phyloP scores from a whole-genome alignment of 306 rosid species.

The Citrullus amarus region DNA sequence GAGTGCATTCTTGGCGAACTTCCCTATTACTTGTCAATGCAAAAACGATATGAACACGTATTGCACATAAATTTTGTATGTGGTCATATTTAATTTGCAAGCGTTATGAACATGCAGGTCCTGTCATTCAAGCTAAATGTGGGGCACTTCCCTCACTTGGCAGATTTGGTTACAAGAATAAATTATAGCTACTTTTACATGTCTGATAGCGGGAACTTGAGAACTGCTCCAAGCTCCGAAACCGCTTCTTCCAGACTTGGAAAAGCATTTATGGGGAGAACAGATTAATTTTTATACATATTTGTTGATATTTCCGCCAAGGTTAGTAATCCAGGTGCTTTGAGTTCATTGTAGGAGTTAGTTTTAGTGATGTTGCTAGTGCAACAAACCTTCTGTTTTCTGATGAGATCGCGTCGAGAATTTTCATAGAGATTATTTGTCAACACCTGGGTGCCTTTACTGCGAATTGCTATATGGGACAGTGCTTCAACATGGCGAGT shows the following conservation, averaged over 20 bases:
- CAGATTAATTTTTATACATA: conserved; percentile 14
- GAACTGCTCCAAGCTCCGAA: conserved; percentile 53
- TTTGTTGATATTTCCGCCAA: neutral
- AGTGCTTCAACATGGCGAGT: neutral
- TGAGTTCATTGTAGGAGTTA: neutral
- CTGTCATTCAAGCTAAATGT: conserved; percentile 89
- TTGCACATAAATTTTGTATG: neutral
- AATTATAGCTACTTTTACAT: conserved; percentile 88
- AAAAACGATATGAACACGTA: neutral
- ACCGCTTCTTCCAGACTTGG: conserved; percentile 44
- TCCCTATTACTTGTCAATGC: neutral
- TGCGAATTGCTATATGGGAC: neutral
- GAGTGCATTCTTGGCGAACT: neutral
- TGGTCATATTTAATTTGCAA: neutral
- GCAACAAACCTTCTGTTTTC: neutral
- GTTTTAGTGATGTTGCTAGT: neutral
- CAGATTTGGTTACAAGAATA: conserved; percentile 89
- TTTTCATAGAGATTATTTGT: neutral
- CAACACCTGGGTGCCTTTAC: neutral
- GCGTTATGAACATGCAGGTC: conserved; percentile 40
- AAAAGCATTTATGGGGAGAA: conserved; percentile 35
- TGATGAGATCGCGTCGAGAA: neutral
- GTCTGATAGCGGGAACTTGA: conserved; percentile 78
- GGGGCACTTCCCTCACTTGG: conserved; percentile 94
- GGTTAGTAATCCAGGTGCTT: neutral